Evolutionary conservation across 345 rosid species (phyloP), one percentile per base, ranked within the genome.

Genomic region (Mallotus nudiflorus): DNA sequence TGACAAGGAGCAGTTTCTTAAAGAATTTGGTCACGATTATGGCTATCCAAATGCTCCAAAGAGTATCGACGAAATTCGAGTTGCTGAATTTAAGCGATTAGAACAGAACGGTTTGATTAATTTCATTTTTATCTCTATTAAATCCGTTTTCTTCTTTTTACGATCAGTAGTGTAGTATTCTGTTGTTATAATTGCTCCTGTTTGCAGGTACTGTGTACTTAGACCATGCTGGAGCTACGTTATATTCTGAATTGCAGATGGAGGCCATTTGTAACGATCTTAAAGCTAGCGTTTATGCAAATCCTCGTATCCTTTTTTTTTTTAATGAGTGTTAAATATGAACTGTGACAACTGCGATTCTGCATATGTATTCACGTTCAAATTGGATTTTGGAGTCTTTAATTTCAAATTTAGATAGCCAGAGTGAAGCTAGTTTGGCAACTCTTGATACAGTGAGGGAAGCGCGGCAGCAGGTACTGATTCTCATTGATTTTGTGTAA

Each of bases 161-260:
- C 25, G 15, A 0, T 54, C 12, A 12, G 28, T 18, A 15, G 33
- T 29, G 24, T 53, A 13, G 0, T 22, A 8, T 4, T 55, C 28
- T 13, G 12, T 16, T 58, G 3, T 40, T 42, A 19, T 25, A 54
- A 27, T 40, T 42, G 44, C 24, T 35, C 25, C 22, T 40, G 56
- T 33, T 60, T 84, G 78, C 73, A 94, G 99, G 88, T 73, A 75
- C 72, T 66, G 90, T 87, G n/a, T 95, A 90, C 72, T 80, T 90
- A 86, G 99, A 95, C 60, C 99, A 95, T 81, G 97, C 99, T 50
- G 97, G 97, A 72, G 92, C 99, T 44, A 95, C 99, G 71, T 83
- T 95, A 57, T 92, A 90, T 80, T 95, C 99, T 29, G 97, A 92
- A 77, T 74, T 83, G 84, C 99, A 92, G 85, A 86, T 95, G 96